Percentiles rank a stretch among this genome's conserved stretches.
These are phyloP conservation scores for Xylaria scruposa DNA, from an alignment of 495 filamentous ascomycete genomes.

Conservation along the genomic window DNA sequence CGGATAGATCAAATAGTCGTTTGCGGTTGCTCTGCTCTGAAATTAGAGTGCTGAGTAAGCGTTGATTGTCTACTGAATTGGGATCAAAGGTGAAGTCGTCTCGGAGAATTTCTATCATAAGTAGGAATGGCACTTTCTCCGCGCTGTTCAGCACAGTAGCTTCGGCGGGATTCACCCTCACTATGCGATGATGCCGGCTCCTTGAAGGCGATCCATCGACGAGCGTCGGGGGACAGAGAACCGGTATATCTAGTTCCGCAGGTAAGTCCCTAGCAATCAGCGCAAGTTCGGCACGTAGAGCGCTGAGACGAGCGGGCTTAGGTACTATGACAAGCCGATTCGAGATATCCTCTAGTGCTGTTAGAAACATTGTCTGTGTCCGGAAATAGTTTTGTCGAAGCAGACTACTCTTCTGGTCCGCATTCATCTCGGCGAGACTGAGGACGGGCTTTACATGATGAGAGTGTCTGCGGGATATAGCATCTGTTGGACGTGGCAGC, in stretches of 20 bases:
- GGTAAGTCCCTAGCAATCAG: conserved; percentile 75
- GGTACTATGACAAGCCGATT: conserved; percentile 76
- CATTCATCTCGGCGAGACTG: conserved; percentile 61
- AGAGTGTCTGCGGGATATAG: conserved; percentile 52
- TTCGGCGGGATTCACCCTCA: conserved; percentile 77
- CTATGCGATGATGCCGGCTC: conserved; percentile 75
- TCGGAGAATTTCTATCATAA: conserved; percentile 76
- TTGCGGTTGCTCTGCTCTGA: conserved; percentile 66
- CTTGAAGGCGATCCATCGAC: conserved; percentile 67
- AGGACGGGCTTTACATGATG: conserved; percentile 55
- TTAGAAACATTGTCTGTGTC: conserved; percentile 73
- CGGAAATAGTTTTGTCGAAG: conserved; percentile 77
- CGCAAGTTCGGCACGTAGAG: conserved; percentile 75
- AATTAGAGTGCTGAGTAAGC: conserved; percentile 64
- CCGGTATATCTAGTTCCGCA: conserved; percentile 77
- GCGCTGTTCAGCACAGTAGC: conserved; percentile 80
- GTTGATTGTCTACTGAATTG: conserved; percentile 67
- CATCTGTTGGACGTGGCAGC: conserved; percentile 58
- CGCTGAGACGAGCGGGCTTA: conserved; percentile 76
- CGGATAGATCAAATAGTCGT: conserved; percentile 72
- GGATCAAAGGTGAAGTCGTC: conserved; percentile 81
- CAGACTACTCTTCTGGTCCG: conserved; percentile 64
- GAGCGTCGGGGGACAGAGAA: conserved; percentile 72
- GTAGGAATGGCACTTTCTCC: conserved; percentile 76
- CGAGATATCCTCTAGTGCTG: conserved; percentile 77